phyloP scores from a whole-genome alignment of 805 yeast genomes.

The Wickerhamomyces mucosus region DNA sequence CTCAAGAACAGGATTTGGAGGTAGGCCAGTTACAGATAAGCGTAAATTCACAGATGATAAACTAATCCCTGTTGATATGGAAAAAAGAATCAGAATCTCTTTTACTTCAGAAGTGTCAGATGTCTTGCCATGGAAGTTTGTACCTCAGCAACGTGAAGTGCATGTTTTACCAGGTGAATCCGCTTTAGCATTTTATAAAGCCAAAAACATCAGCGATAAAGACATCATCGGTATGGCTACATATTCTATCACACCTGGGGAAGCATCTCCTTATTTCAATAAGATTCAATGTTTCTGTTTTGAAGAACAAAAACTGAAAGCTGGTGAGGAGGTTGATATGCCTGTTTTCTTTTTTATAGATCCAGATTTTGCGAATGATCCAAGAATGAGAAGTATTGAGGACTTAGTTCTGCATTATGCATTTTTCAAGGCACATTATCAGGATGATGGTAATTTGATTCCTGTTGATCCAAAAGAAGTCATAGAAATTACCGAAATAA shows the following conservation, averaged over 20 bases:
- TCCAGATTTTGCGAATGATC: constrained; percentile 91
- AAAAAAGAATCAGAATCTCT: constrained; percentile 68
- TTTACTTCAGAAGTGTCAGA: constrained; percentile 91
- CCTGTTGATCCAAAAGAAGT: constrained; percentile 19
- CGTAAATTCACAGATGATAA: constrained; percentile 78
- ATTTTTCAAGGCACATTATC: constrained; percentile 58
- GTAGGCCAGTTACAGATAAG: constrained; percentile 84
- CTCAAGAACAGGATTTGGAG: constrained; percentile 93
- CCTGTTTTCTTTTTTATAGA: constrained; percentile 95
- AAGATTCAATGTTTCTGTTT: constrained; percentile 98
- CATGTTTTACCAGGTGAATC: constrained; percentile 94
- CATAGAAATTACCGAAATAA: constrained; percentile 15
- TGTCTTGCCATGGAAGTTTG: constrained; percentile 87
- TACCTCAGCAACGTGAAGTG: constrained; percentile 91
- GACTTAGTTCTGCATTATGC: constrained; percentile 89
- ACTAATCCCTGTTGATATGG: constrained; percentile 78
- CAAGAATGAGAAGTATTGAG: constrained; percentile 82
- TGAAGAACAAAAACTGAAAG: constrained; percentile 87
- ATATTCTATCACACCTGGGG: constrained; percentile 92
- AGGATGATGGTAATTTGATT: constrained; percentile 28
- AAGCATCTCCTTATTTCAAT: constrained; percentile 92
- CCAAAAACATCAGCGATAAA: constrained; percentile 73
- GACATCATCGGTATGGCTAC: constrained; percentile 99
- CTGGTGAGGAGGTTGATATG: constrained; percentile 98
- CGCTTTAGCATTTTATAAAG: constrained; percentile 90